These are phyloP conservation scores for Malus hybrid DNA, from an alignment of 331 rosid genomes.

Conservation along the genomic window DNA sequence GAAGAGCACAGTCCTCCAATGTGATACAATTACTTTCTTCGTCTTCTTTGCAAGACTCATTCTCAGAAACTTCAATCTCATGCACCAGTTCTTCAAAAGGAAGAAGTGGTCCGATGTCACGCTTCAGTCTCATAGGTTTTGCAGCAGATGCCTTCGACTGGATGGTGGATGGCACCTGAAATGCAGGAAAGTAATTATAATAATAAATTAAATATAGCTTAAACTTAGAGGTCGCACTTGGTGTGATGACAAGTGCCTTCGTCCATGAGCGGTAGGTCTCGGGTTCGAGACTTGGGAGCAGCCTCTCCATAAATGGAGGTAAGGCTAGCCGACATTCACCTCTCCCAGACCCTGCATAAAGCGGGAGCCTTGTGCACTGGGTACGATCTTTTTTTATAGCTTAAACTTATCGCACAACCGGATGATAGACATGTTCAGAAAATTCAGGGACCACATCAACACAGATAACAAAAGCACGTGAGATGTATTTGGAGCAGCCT, in stretches of 20 bases:
- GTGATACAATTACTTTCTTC: conserved; percentile 29
- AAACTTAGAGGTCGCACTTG: neutral
- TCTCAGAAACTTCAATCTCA: conserved; percentile 35
- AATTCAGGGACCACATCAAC: neutral
- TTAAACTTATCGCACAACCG: neutral
- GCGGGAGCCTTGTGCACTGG: too few species aligned
- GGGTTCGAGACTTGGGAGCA: too few species aligned
- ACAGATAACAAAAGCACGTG: neutral
- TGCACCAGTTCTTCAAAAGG: conserved; percentile 64
- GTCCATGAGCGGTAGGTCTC: too few species aligned
- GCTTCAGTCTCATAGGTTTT: conserved; percentile 31
- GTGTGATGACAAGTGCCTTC: too few species aligned
- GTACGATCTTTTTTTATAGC: too few species aligned
- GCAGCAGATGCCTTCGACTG: conserved; percentile 43
- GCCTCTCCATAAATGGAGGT: too few species aligned
- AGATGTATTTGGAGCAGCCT: neutral
- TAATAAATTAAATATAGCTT: neutral
- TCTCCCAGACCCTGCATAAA: too few species aligned
- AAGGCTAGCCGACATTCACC: too few species aligned
- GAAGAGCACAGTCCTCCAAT: conserved; percentile 36
- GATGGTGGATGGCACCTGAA: conserved; percentile 42
- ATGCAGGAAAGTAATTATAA: neutral
- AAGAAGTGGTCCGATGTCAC: conserved; percentile 68
- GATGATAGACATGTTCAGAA: neutral
- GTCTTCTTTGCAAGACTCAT: conserved; percentile 33